Evolutionary conservation across 2,329 filamentous ascomycete species (phyloP), one percentile per base, ranked within the genome.

Genomic region (Pseudogymnoascus sp.): DNA sequence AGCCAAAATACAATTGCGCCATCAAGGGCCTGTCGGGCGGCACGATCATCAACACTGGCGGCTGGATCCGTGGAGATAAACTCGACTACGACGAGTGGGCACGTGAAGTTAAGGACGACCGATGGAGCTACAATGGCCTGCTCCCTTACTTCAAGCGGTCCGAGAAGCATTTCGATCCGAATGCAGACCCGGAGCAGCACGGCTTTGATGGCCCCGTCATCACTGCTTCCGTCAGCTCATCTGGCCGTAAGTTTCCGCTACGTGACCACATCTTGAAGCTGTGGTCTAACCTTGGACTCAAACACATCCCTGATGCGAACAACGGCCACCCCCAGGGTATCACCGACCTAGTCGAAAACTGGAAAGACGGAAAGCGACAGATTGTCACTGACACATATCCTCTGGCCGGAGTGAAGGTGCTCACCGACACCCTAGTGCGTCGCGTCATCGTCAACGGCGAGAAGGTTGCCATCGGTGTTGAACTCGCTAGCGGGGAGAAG

Each of bases 1-100:
- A 73, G 5, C 46, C 62, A 4, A 63, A 74, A 44, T 64, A 64
- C 5, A 65, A 72, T 21, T 70, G 72, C 31, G 67, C 73, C 5
- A 76, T 74, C 2, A 80, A 78, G 61, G 75, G 73, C 2, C 70
- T 81, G 3, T 75, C 77, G 0, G 79, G 78, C 0, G 73, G 76
- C 4, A 73, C 74, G 1, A 71, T 73, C 2, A 76, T 77, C 40
- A 80, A 81, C 63, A 50, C 37, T 71, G 76, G 75, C 5, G 72
- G 71, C 4, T 79, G 79, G 73, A 76, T 76, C 5, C 78, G 79
- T 31, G 80, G 79, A 1, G 73, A 75, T 34, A 70, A 72, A 2
- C 68, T 70, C 5, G 79, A 82, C 66, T 83, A 78, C 66, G 75
- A 82, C 18, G 73, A 74, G 42, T 82, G 79, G 80, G 77, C 71